Conservation (phyloP, 768 basidiomycete species). For the Daedalea quercina region DNA sequence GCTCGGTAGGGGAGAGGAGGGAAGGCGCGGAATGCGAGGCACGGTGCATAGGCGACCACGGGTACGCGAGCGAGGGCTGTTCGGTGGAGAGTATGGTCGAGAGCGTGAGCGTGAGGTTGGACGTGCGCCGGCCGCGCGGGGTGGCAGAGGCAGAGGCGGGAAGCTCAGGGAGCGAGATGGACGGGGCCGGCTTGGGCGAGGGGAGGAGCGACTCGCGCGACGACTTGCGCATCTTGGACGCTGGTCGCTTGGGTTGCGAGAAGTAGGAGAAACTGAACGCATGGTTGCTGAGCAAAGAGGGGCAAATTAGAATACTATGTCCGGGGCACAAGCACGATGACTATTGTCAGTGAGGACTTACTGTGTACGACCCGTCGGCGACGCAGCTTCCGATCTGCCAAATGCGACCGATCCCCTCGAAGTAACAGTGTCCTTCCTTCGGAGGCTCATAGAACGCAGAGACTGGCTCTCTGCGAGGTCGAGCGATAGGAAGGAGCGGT, state of each 20-base stretch:
- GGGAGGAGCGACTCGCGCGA: conserved; percentile 44
- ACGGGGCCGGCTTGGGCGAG: conserved; percentile 56
- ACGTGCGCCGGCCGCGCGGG: conserved; percentile 11
- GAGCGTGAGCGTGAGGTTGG: conserved; percentile 19
- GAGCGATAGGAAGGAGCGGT: conserved; percentile 60
- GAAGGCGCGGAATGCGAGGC: conserved; percentile 19
- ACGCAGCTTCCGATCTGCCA: conserved; percentile 12
- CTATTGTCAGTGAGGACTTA: no score
- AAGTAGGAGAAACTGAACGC: conserved; percentile 9
- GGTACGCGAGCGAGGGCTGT: not conserved
- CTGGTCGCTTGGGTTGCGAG: not conserved
- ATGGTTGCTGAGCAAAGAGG: not conserved
- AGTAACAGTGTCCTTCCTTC: conserved; percentile 26
- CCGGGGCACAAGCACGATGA: no score
- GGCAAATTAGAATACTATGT: not conserved
- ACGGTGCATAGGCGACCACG: conserved; percentile 13
- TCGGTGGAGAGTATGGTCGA: conserved; percentile 14
- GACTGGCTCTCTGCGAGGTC: conserved; percentile 55
- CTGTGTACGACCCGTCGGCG: conserved; percentile 10
- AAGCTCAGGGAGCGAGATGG: conserved; percentile 40
- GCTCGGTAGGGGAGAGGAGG: conserved; percentile 12
- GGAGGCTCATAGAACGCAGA: conserved; percentile 31
- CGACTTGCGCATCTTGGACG: conserved; percentile 21
- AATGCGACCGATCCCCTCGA: conserved; percentile 7
- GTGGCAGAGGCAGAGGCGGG: conserved; percentile 18